These are phyloP conservation scores for Coffea canephora DNA, from an alignment of 257 asterid species.

Conservation along the genomic window DNA sequence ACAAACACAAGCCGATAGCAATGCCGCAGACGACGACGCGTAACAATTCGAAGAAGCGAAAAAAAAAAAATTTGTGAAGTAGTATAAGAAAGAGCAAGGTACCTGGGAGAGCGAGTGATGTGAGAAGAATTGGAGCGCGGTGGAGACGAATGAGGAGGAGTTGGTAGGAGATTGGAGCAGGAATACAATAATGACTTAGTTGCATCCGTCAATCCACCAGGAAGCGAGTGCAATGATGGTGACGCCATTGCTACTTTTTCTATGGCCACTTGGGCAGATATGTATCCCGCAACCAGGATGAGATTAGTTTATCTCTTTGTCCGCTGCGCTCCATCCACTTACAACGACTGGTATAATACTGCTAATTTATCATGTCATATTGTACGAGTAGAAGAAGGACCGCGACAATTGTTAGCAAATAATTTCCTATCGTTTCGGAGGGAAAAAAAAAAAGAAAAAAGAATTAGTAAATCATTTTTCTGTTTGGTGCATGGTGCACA, in stretches of 20 bases:
- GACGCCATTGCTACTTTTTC: slow-evolving; percentile 16
- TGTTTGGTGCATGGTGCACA: too few species aligned
- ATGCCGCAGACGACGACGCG: not conserved
- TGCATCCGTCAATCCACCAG: not conserved
- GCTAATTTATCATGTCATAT: too few species aligned
- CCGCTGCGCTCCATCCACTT: not conserved
- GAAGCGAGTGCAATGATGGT: slow-evolving; percentile 7
- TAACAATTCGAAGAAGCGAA: not conserved
- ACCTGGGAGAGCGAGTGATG: slow-evolving; percentile 10
- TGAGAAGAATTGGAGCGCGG: not conserved
- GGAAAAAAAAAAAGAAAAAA: too few species aligned
- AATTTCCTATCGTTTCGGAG: too few species aligned
- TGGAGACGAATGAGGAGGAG: not conserved
- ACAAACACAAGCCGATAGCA: not conserved
- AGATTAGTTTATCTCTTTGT: not conserved
- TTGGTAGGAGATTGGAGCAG: not conserved
- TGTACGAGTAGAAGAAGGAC: too few species aligned
- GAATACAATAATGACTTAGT: not conserved
- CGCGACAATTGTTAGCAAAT: too few species aligned
- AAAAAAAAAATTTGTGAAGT: not conserved
- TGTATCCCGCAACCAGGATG: not conserved
- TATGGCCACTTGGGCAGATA: not conserved
- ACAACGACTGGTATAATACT: too few species aligned
- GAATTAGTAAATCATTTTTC: too few species aligned
- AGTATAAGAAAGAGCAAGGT: not conserved